These are phyloP conservation scores for Pichiaceae sp. DNA, from an alignment of 1,139 yeast genomes.

Conservation along the genomic window DNA sequence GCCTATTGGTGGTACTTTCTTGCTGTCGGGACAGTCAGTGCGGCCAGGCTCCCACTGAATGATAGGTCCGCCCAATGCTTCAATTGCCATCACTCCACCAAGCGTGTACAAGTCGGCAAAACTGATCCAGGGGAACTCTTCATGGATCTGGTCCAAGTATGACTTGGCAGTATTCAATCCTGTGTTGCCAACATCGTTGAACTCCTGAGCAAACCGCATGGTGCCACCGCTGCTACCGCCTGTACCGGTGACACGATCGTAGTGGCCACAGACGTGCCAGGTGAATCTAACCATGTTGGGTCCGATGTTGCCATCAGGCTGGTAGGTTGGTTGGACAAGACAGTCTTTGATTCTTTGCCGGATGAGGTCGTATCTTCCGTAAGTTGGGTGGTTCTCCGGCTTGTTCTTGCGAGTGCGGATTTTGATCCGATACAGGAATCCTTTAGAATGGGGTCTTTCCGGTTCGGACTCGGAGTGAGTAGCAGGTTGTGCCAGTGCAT, in stretches of 20 bases:
- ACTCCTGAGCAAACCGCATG: slow-evolving; percentile 44
- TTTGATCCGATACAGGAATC: slow-evolving; percentile 12
- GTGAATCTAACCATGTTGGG: slow-evolving; percentile 57
- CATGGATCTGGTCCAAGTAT: slow-evolving; percentile 50
- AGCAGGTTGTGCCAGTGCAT: neutral
- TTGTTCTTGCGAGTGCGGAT: slow-evolving; percentile 14
- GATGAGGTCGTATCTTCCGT: slow-evolving; percentile 20
- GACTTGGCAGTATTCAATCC: slow-evolving; percentile 51
- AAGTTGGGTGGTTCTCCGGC: slow-evolving; percentile 14
- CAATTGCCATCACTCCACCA: slow-evolving; percentile 55
- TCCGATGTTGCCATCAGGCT: slow-evolving; percentile 53
- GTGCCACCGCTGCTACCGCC: slow-evolving; percentile 70
- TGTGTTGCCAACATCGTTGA: slow-evolving; percentile 45
- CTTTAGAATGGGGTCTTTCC: neutral
- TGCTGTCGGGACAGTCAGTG: slow-evolving; percentile 43
- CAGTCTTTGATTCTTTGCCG: slow-evolving; percentile 19
- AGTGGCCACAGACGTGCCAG: slow-evolving; percentile 70
- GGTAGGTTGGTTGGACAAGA: slow-evolving; percentile 28
- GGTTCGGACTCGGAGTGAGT: neutral
- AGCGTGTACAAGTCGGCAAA: slow-evolving; percentile 63
- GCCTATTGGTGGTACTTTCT: slow-evolving; percentile 53
- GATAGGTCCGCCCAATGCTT: slow-evolving; percentile 53
- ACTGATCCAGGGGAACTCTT: slow-evolving; percentile 47
- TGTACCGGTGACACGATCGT: slow-evolving; percentile 41
- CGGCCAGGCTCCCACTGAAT: slow-evolving; percentile 57